A percentile compares a stretch with the other conserved stretches of the same genome.
These are phyloP conservation scores for Cryptococcus sp. DNA, from an alignment of 1,284 basidiomycete genomes.

Conservation along the genomic window DNA sequence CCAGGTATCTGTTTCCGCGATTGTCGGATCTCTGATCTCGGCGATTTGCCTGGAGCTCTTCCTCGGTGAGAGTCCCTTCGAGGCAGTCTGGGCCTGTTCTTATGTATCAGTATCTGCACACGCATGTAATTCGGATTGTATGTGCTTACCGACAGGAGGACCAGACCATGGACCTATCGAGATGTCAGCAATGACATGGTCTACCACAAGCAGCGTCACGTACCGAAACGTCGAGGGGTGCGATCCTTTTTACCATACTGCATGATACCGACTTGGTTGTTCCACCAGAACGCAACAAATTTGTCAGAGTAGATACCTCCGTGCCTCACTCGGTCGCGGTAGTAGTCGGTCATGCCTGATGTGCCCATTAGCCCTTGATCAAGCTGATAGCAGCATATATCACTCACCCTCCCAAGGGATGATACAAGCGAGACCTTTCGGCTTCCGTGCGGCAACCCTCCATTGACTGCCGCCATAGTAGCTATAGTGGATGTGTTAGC, in stretches of 20 bases:
- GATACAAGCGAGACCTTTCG: slow-evolving; percentile 48
- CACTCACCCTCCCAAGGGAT: slow-evolving; percentile 45
- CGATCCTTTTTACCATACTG: slow-evolving; percentile 42
- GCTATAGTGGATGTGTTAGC: neutral
- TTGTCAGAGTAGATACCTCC: slow-evolving; percentile 45
- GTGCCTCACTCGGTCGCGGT: slow-evolving; percentile 44
- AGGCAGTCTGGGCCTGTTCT: slow-evolving; percentile 27
- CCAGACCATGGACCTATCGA: slow-evolving; percentile 1
- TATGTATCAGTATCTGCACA: slow-evolving; percentile 1
- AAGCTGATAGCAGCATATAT: neutral
- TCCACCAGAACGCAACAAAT: slow-evolving; percentile 46
- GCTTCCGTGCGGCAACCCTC: slow-evolving; percentile 47
- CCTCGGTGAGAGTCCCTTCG: slow-evolving; percentile 35
- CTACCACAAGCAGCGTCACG: neutral
- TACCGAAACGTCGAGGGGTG: slow-evolving; percentile 21
- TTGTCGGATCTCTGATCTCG: slow-evolving; percentile 42
- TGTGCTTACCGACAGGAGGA: slow-evolving; percentile 2
- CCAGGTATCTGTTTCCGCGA: slow-evolving; percentile 29
- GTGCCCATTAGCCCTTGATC: neutral
- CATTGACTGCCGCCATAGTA: slow-evolving; percentile 49
- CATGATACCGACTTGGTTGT: slow-evolving; percentile 41
- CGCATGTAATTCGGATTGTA: neutral
- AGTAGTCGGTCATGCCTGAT: slow-evolving; percentile 46
- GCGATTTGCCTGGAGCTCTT: slow-evolving; percentile 38
- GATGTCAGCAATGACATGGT: neutral